Base-by-base conservation (phyloP, 106 monocot genomes). In the Platanthera zijinensis region DNA sequence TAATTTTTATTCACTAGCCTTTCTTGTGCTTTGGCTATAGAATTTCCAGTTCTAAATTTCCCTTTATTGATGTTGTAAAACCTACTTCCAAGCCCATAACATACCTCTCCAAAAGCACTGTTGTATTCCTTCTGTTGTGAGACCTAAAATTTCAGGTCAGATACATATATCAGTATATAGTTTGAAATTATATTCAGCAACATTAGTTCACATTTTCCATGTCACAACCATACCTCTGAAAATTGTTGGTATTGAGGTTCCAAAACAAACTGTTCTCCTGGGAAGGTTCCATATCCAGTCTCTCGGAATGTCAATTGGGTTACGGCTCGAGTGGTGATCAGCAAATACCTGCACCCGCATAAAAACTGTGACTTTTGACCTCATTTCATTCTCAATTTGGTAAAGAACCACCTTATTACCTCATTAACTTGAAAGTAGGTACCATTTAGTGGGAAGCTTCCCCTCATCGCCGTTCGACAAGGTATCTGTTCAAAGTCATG, bases 221-320 rank as follows among this genome's bases (percentile, higher is more conserved):
- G 18, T 30, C 21, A 69, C n/a, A 10, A 53, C 68, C 4, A 74
- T 69, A 88, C 87, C 87, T 77, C 76, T 84, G 72, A 88, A 88
- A 74, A 88, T 88, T 73, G 87, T 72, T 71, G 87, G 76, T 69
- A 81, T 50, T 54, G 80, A 81, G 46, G 80, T 81, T 39, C 80
- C 80, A 15, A 81, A 81, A 22, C 79, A 88, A 50, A 88, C 87
- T 10, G 87, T 88, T 73, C 87, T 72, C 51, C 87, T 84, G 10
- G 82, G 82, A 50, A 88, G 49, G 66, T 80, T 88, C 87, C 87
- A 88, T 82, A 88, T 82, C 82, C 76, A 84, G 14, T 79, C 49
- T 32, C 87, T 79, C 12, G 87, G 82, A 59, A 85, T 79, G 61
- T 82, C 77, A 77, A 88, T 77, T 50, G 87, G 87, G 70, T 61